These are phyloP conservation scores for Glebionis coronaria DNA, from an alignment of 129 eudicot species.

Conservation along the genomic window DNA sequence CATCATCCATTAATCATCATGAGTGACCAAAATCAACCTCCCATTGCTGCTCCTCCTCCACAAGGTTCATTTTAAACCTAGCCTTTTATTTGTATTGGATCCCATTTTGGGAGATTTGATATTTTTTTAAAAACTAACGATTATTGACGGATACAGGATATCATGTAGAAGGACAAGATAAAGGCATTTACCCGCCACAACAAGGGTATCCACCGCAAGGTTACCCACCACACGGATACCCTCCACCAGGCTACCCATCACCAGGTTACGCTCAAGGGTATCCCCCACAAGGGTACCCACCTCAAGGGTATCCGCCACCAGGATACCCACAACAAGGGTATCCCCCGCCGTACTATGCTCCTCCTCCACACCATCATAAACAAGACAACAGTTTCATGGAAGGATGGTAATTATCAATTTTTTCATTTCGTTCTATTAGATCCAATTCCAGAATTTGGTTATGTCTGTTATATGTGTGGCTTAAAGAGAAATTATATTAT, in stretches of 20 bases:
- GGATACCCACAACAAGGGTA: slow-evolving; percentile 40
- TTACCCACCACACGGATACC: slow-evolving; percentile 49
- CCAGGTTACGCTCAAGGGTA: slow-evolving; percentile 18
- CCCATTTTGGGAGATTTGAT: neutral
- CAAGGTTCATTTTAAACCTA: slow-evolving; percentile 12
- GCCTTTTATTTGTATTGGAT: slow-evolving; percentile 2
- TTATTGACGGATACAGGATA: slow-evolving; percentile 34
- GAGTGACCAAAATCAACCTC: slow-evolving; percentile 25
- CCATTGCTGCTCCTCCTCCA: slow-evolving; percentile 24
- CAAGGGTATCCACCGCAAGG: slow-evolving; percentile 35
- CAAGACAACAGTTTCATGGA: slow-evolving; percentile 38
- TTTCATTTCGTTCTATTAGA: neutral
- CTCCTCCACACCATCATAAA: slow-evolving; percentile 49
- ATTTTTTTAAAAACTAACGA: neutral
- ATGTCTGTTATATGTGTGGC: neutral
- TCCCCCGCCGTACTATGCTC: slow-evolving; percentile 46
- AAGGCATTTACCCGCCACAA: slow-evolving; percentile 39
- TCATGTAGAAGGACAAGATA: slow-evolving; percentile 45
- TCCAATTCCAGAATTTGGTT: neutral
- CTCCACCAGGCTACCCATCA: slow-evolving; percentile 23
- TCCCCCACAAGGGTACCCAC: slow-evolving; percentile 13
- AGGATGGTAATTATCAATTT: slow-evolving; percentile 55
- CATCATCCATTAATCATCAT: slow-evolving; percentile 27
- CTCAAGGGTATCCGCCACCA: slow-evolving; percentile 28
- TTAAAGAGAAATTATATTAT: neutral